Evolutionary conservation across 2,329 filamentous ascomycete species (phyloP), one percentile per base, ranked within the genome.

Genomic region (Hirsutella thompsonii): DNA sequence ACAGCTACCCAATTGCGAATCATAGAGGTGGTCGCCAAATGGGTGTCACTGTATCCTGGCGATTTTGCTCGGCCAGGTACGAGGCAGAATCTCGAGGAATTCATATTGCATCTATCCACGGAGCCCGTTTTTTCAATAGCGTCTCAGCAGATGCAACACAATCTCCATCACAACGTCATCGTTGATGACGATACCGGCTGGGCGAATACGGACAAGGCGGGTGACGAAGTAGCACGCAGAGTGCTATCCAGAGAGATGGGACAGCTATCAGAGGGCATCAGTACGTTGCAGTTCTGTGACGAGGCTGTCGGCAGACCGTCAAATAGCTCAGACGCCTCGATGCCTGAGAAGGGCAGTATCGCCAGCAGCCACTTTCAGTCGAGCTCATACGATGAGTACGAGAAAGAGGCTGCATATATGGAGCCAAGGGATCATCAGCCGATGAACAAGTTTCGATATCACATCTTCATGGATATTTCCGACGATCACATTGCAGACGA

Each of bases 141-240:
- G 3, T 84, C 87, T 3, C 81, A 85, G 50, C 87, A 95, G 55
- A 92, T 98, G 63, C 74, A 79, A 18, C 72, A 74, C n/a, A 80
- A 84, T 51, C 67, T 96, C 14, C 83, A 89, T 36, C 69, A 72
- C 38, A 70, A 69, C 43, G 80, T 88, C 2, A 68, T 76, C 5
- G 84, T 94, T 52, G 89, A 96, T 55, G 92, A 96, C 53, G 90
- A 98, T 56, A 83, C 83, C 0, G 80, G 83, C 11, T 98, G 92
- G 92, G 87, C 84, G n/a, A 84, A 80, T 53, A 76, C 78, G 37
- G 90, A 96, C 54, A 75, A 78, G 9, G 48, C 50, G 3, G 55
- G 54, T 4, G 60, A 65, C 39, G 52, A 57, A 19, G 45, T 54
- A 14, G 59, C 56, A 18, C 60, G 55, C 41, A 53, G 61, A 32